A percentile compares a stretch with the other conserved stretches of the same genome.
phyloP scores from a whole-genome alignment of 2,329 filamentous ascomycete genomes.

The Exophiala viscosa region DNA sequence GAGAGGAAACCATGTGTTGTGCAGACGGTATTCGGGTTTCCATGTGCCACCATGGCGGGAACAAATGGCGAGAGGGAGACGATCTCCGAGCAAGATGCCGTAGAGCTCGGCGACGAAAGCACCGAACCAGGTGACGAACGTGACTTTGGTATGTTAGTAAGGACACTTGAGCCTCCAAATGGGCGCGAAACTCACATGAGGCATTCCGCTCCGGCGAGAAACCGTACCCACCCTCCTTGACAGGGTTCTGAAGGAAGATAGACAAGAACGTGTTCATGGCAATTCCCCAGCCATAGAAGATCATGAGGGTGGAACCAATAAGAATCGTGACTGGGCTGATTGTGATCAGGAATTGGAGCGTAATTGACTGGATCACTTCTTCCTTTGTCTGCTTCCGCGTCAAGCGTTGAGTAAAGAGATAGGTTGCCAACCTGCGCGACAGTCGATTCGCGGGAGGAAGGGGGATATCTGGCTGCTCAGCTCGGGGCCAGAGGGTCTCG shows the following conservation, averaged over 20 bases:
- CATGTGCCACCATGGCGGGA: slow-evolving; percentile 31
- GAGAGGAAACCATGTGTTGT: slow-evolving; percentile 31
- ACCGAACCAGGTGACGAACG: slow-evolving; percentile 5
- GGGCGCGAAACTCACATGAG: slow-evolving; percentile 3
- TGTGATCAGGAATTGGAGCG: neutral
- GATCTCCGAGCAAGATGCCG: slow-evolving; percentile 22
- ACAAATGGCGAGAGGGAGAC: slow-evolving; percentile 22
- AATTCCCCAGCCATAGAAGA: slow-evolving; percentile 6
- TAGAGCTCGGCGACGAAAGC: neutral
- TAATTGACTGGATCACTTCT: neutral
- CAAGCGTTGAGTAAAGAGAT: slow-evolving; percentile 12
- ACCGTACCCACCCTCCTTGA: slow-evolving; percentile 24
- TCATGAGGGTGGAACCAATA: slow-evolving; percentile 4
- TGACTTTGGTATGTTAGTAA: neutral
- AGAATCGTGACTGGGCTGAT: slow-evolving; percentile 1
- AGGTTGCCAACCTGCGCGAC: slow-evolving; percentile 16
- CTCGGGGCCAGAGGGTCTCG: slow-evolving; percentile 16
- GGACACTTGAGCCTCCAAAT: neutral
- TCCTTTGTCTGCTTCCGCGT: neutral
- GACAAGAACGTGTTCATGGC: slow-evolving; percentile 12
- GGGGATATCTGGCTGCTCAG: slow-evolving; percentile 1
- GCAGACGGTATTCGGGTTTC: slow-evolving; percentile 41
- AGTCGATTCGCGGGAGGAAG: slow-evolving; percentile 1
- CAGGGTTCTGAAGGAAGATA: slow-evolving; percentile 19
- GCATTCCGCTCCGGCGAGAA: slow-evolving; percentile 24